A percentile compares a stretch with the other conserved stretches of the same genome.
These are phyloP conservation scores for Metrosideros polymorpha DNA, from an alignment of 441 rosid genomes.

Conservation along the genomic window DNA sequence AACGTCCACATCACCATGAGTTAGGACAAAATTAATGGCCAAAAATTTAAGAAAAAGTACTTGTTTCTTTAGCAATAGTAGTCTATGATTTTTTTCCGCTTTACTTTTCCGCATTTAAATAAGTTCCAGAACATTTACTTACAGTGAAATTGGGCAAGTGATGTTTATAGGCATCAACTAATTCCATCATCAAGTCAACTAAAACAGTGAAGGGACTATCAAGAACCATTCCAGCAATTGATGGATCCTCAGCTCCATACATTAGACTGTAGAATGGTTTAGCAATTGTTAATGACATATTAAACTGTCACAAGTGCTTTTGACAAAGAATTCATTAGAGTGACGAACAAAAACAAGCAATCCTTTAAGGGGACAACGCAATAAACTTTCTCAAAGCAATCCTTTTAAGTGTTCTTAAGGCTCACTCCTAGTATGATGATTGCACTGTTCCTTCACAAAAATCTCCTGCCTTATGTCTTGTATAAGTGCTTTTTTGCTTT, in stretches of 20 bases:
- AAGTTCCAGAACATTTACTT: conserved; percentile 16
- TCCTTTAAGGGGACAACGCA: neutral
- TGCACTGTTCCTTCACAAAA: no score
- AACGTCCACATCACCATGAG: neutral
- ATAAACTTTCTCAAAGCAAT: neutral
- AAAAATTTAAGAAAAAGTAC: neutral
- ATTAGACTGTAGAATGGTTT: conserved; percentile 46
- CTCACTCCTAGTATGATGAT: no score
- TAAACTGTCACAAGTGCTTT: neutral
- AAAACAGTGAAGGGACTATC: conserved; percentile 95
- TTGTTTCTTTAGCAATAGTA: neutral
- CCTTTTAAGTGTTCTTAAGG: no score
- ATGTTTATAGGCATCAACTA: conserved; percentile 76
- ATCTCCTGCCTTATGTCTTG: no score
- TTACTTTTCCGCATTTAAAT: neutral
- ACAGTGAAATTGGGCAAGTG: conserved; percentile 91
- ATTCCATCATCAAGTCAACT: conserved; percentile 97
- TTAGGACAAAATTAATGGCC: neutral
- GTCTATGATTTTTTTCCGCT: neutral
- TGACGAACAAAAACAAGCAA: no score
- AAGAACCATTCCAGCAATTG: conserved; percentile 94
- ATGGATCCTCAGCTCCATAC: conserved; percentile 98
- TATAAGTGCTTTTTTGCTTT: no score
- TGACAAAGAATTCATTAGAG: no score
- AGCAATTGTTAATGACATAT: conserved; percentile 2